Base-by-base conservation (phyloP, 2,329 filamentous ascomycete genomes). In the Exserohilum rostratum region DNA sequence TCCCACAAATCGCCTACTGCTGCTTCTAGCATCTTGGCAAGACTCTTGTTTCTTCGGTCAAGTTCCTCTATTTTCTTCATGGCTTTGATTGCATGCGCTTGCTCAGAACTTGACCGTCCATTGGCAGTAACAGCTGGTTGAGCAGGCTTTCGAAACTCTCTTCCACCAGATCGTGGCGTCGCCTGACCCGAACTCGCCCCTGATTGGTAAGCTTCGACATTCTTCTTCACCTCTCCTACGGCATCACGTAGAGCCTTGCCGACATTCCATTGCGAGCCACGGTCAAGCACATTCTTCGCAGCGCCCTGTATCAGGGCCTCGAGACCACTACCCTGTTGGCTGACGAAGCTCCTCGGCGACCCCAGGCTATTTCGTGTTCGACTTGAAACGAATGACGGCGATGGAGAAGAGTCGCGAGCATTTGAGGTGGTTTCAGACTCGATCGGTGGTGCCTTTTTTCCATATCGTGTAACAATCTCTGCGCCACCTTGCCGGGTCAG, bases 181-280 rank as follows among this genome's bases (percentile, higher is more conserved):
- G 42, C 67, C 17, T 71, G 69, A 4, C 73, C 68, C 4, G 72
- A 72, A 18, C 35, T 54, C 4, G 48, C 53, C 12, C 61, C 64
- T 11, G 66, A 60, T 59, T 90, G 87, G 29, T 89, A 80, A 27
- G 83, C 83, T 66, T 89, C 84, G 61, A 93, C 85, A 61, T 91
- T 92, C 66, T 89, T 89, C 55, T 85, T 85, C 45, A 93, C 88
- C 74, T 96, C 91, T 7, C 87, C 88, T 68, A 95, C 84, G 15
- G 90, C 90, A 62, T 90, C 90, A n/a, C 90, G 84, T 6, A 95
- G 86, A 0, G 88, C 90, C 72, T 90, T 88, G 68, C 91, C 92
- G 51, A 95, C 88, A 6, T 90, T 90, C 58, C 92, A 85, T 67
- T 86, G 88, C 73, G 93, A 89, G 47, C 90, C 84, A 29, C 85